Conservation (phyloP, 805 yeast species). For the Millerago galiae region DNA sequence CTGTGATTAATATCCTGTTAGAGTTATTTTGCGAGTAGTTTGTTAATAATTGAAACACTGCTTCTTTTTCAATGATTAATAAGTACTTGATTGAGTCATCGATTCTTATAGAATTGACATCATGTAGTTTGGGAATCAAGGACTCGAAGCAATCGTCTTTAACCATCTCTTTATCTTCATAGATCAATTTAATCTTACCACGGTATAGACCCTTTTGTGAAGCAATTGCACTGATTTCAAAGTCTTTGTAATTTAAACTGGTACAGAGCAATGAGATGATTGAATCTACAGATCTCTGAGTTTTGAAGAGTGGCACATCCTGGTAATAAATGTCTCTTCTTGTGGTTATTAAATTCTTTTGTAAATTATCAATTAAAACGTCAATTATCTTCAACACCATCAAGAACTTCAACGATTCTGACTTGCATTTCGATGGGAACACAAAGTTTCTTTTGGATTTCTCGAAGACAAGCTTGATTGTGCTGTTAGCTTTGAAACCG, state of each 20-base stretch:
- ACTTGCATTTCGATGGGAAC: conserved; percentile 12
- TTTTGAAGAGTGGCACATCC: conserved; percentile 47
- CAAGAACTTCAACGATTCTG: conserved; percentile 9
- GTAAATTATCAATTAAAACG: conserved; percentile 15
- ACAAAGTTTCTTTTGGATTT: neutral
- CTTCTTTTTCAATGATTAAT: conserved; percentile 48
- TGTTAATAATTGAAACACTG: conserved; percentile 34
- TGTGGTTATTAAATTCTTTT: conserved; percentile 21
- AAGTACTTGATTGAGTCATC: conserved; percentile 21
- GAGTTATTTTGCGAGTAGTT: conserved; percentile 11
- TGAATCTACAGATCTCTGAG: conserved; percentile 37
- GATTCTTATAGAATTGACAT: conserved; percentile 9
- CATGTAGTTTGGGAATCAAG: conserved; percentile 36
- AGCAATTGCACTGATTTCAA: conserved; percentile 42
- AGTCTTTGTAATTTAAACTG: conserved; percentile 34
- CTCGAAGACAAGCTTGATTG: neutral
- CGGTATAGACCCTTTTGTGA: conserved; percentile 57
- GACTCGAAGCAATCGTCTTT: conserved; percentile 10
- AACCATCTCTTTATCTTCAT: conserved; percentile 5
- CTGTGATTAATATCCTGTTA: conserved; percentile 42
- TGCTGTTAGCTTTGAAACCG: conserved; percentile 4
- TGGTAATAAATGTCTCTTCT: conserved; percentile 57
- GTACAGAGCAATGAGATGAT: conserved; percentile 33
- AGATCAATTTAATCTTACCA: conserved; percentile 27
- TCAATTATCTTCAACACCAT: conserved; percentile 11